These are phyloP conservation scores for Yamadazyma conglobata DNA, from an alignment of 1,139 yeast species.

Conservation along the genomic window DNA sequence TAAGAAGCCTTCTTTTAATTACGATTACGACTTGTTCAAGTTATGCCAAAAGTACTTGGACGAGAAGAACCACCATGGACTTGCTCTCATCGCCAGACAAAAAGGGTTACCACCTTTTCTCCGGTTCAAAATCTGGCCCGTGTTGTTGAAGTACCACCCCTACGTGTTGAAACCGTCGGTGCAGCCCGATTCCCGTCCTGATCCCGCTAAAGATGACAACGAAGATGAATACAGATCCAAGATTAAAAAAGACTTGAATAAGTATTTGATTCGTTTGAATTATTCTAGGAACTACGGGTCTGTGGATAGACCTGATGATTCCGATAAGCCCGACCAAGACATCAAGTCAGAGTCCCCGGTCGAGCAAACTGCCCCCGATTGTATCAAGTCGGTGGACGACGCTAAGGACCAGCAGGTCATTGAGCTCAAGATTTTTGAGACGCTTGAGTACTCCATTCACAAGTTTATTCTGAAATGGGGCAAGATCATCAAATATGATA, in stretches of 20 bases:
- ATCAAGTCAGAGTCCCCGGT: too few species aligned
- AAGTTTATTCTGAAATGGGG: conserved; percentile 80
- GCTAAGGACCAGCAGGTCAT: too few species aligned
- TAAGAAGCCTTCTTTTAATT: conserved; percentile 33
- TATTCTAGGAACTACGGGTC: conserved; percentile 13
- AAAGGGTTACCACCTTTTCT: conserved; percentile 83
- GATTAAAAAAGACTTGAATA: conserved; percentile 50
- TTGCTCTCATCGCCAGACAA: conserved; percentile 79
- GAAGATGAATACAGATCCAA: conserved; percentile 26
- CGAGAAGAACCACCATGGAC: conserved; percentile 56
- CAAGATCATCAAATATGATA: conserved; percentile 68
- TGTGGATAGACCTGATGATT: neutral
- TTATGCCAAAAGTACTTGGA: conserved; percentile 42
- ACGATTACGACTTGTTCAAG: conserved; percentile 38
- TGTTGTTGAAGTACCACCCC: conserved; percentile 77
- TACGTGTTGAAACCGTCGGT: conserved; percentile 74
- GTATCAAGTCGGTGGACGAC: too few species aligned
- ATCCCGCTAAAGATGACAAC: conserved; percentile 10
- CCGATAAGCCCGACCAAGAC: too few species aligned
- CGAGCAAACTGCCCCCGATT: too few species aligned
- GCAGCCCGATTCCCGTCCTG: conserved; percentile 47
- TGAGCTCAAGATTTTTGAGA: conserved; percentile 53
- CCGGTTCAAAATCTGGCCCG: conserved; percentile 81
- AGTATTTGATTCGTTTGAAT: conserved; percentile 46
- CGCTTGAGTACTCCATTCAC: conserved; percentile 58